phyloP scores from a whole-genome alignment of 1,284 basidiomycete species.

The Naganishia sp. region DNA sequence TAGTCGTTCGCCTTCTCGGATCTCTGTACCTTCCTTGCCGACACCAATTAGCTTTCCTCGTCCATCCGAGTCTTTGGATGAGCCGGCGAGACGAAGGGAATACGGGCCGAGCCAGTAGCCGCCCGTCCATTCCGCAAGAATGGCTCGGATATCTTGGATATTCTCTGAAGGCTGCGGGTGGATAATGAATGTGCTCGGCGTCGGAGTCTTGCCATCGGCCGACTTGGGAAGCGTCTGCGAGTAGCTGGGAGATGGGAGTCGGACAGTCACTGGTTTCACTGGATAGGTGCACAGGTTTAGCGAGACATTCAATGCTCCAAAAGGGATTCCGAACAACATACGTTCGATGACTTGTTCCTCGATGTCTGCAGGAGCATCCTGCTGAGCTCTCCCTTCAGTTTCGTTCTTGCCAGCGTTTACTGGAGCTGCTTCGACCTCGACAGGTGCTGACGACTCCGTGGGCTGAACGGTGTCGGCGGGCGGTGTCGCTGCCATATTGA shows the following conservation, averaged over 20 bases:
- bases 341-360: conserved; percentile 29
- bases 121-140: conserved; percentile 52
- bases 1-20: conserved; percentile 50
- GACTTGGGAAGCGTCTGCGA: conserved; percentile 48
- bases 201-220: conserved; percentile 32
- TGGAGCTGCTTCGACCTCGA: conserved; percentile 2
- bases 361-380: conserved; percentile 8
- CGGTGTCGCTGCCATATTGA: conserved; percentile 3
- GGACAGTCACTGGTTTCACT: conserved; percentile 47
- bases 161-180: conserved; percentile 51
- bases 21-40: conserved; percentile 48
- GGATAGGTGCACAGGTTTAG: not conserved
- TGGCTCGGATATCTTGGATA: conserved; percentile 53
- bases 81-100: conserved; percentile 46
- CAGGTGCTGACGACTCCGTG: conserved; percentile 6
- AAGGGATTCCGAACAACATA: not conserved
- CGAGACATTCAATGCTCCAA: not conserved
- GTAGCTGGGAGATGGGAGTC: conserved; percentile 47
- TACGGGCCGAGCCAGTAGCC: conserved; percentile 56
- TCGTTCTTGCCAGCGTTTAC: not conserved
- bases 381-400: not conserved
- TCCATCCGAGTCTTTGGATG: conserved; percentile 30
- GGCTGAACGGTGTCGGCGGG: not conserved
- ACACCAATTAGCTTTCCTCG: conserved; percentile 39
- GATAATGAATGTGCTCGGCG: conserved; percentile 42